These are phyloP conservation scores for Aspergillus quadrilineatus DNA, from an alignment of 2,329 filamentous ascomycete genomes.

Conservation along the genomic window DNA sequence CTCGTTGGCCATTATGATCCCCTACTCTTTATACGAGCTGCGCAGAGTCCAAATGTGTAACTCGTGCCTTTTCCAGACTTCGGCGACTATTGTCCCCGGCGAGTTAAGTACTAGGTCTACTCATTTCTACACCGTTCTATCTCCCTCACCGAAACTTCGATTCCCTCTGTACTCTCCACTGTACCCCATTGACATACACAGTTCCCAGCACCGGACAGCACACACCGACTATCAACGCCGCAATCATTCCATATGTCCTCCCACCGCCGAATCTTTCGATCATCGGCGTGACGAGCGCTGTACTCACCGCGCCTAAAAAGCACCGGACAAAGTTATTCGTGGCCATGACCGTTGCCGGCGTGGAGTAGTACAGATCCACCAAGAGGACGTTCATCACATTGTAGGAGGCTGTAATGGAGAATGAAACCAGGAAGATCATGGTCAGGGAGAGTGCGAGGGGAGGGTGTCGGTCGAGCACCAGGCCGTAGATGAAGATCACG, in stretches of 20 bases:
- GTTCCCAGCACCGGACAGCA: constrained; percentile 18
- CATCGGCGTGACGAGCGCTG: constrained; percentile 26
- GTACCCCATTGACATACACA: constrained; percentile 22
- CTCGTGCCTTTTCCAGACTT: constrained; percentile 1
- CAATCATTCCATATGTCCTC: constrained; percentile 22
- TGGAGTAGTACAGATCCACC: constrained; percentile 41
- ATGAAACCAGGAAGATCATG: constrained; percentile 36
- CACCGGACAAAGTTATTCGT: constrained; percentile 37
- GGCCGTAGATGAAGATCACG: constrained; percentile 40
- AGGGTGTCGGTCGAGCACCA: constrained; percentile 35
- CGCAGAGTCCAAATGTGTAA: constrained; percentile 1
- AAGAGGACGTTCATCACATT: constrained; percentile 48
- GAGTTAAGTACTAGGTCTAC: background rate
- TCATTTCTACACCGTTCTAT: background rate
- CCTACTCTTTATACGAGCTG: background rate
- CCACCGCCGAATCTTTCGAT: constrained; percentile 18
- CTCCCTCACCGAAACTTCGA: background rate
- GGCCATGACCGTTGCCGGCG: constrained; percentile 34
- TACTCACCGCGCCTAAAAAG: constrained; percentile 31
- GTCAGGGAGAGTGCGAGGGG: constrained; percentile 29
- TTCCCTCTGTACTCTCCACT: constrained; percentile 18
- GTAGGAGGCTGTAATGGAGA: constrained; percentile 40
- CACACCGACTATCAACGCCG: constrained; percentile 9
- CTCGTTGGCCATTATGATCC: background rate
- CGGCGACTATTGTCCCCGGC: constrained; percentile 5